phyloP scores from a whole-genome alignment of 176 grass and related monocot species.

The Raddia distichophylla region DNA sequence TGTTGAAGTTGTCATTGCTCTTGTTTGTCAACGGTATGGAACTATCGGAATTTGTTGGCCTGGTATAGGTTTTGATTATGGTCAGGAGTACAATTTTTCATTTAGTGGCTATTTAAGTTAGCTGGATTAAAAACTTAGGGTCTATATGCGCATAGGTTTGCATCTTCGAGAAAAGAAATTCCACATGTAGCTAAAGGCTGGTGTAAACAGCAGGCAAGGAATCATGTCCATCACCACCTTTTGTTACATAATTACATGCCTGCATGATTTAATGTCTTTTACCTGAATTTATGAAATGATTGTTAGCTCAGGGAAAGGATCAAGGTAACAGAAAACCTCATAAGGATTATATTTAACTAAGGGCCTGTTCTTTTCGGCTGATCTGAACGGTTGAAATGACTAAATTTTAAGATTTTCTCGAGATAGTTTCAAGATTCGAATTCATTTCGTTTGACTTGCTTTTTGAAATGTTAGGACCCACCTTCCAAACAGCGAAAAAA shows the following conservation, averaged over 20 bases:
- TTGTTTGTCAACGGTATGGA: neutral
- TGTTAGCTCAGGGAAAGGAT: conserved; percentile 18
- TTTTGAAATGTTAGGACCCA: too few relatives aligned
- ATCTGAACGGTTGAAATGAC: too few relatives aligned
- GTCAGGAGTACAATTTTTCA: neutral
- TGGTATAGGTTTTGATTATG: conserved; percentile 3
- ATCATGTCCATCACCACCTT: neutral
- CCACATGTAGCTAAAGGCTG: conserved; percentile 11
- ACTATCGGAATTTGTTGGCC: neutral
- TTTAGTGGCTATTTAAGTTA: neutral
- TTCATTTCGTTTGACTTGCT: too few relatives aligned
- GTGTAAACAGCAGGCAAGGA: neutral
- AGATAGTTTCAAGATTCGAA: too few relatives aligned
- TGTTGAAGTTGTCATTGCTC: neutral
- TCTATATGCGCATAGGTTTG: neutral
- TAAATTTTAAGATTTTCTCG: too few relatives aligned
- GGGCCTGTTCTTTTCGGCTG: too few relatives aligned
- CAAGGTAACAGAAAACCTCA: neutral
- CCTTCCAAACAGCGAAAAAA: too few relatives aligned
- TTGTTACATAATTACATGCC: neutral
- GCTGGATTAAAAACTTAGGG: neutral
- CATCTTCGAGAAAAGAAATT: neutral
- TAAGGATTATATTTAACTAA: conserved; percentile 10
- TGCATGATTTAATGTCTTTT: neutral
- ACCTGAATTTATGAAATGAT: conserved; percentile 11